Base-by-base conservation (phyloP, 495 filamentous ascomycete genomes). In the Lophiotrema nucula region DNA sequence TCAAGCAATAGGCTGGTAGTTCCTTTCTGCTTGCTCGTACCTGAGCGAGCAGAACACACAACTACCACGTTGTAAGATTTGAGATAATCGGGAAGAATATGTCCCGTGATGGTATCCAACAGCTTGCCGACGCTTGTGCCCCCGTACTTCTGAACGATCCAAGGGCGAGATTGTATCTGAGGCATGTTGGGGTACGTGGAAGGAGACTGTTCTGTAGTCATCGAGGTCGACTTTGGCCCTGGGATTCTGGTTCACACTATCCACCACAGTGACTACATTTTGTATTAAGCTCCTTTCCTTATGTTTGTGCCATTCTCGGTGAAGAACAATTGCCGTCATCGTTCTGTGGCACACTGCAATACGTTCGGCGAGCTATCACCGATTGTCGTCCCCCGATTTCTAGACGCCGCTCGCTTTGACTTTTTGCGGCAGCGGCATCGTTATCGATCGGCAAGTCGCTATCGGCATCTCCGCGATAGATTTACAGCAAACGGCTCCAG, bases 121-220 rank as follows among this genome's bases (percentile, higher is more conserved):
- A 74, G 50, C 53, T 76, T 76, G 27, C 73, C 73, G 3, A 76
- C 13, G 55, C 70, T 72, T 19, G 73, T 76, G 0, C 73, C 73
- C 4, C 73, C 73, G 47, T 76, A 76, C 64, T 76, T 76, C 51
- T 76, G 73, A 16, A 76, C 71, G 37, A 76, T 64, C 73, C 73
- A 76, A 6, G 69, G 69, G 52, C 68, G 71, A 26, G 49, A 16
- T 15, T 27, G 12, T 19, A 25, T 8, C 15, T 51, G 16, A 4
- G 41, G 3, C 56, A 53, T 60, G 33, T 4, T 53, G 27, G n/a
- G 10, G 3, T 42, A 8, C 26, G n/a, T n/a, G n/a, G n/a, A n/a
- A n/a, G n/a, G n/a, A n/a, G n/a, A n/a, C n/a, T n/a, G n/a, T n/a
- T n/a, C n/a, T n/a, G n/a, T 37, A 50, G 12, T 50, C 27, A 1